Conservation (phyloP, 2,329 filamentous ascomycete genomes). For the Scortechinia acanthostroma region DNA sequence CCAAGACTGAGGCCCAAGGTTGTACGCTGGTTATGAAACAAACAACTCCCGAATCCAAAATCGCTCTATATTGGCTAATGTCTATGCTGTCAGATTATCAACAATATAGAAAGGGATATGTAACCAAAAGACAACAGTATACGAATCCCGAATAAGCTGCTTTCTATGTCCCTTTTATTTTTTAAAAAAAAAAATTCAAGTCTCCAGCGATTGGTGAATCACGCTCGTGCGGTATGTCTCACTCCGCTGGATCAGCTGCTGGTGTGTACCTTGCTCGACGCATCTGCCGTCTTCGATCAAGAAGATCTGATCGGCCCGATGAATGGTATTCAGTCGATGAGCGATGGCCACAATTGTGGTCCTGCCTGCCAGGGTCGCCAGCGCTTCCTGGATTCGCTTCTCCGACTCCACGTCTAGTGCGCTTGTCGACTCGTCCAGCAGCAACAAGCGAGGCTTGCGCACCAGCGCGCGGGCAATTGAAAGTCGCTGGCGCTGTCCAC, state of each 20-base stretch:
- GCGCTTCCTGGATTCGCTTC: slow-evolving; percentile 54
- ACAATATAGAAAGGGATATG: too few species aligned
- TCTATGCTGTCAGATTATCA: too few species aligned
- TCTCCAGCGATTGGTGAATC: slow-evolving; percentile 35
- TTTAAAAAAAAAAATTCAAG: too few species aligned
- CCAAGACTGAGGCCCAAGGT: too few species aligned
- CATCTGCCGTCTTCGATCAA: slow-evolving; percentile 43
- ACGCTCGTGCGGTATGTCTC: slow-evolving; percentile 44
- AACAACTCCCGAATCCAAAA: too few species aligned
- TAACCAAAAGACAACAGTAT: too few species aligned
- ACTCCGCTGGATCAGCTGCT: slow-evolving; percentile 41
- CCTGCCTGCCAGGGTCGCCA: slow-evolving; percentile 35
- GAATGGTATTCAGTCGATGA: slow-evolving; percentile 47
- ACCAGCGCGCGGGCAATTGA: slow-evolving; percentile 73
- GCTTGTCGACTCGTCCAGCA: slow-evolving; percentile 77
- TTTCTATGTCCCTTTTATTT: too few species aligned
- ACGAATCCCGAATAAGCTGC: too few species aligned
- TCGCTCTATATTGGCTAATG: too few species aligned
- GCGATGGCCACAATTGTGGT: slow-evolving; percentile 53
- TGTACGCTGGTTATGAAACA: too few species aligned
- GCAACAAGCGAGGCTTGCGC: slow-evolving; percentile 63
- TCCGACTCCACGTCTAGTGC: slow-evolving; percentile 70
- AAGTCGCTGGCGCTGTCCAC: slow-evolving; percentile 73
- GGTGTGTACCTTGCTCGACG: slow-evolving; percentile 41
- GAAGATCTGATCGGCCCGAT: slow-evolving; percentile 48